These are phyloP conservation scores for Saccharomycopsis oosterbeekiorum DNA, from an alignment of 805 yeast species.

Conservation along the genomic window DNA sequence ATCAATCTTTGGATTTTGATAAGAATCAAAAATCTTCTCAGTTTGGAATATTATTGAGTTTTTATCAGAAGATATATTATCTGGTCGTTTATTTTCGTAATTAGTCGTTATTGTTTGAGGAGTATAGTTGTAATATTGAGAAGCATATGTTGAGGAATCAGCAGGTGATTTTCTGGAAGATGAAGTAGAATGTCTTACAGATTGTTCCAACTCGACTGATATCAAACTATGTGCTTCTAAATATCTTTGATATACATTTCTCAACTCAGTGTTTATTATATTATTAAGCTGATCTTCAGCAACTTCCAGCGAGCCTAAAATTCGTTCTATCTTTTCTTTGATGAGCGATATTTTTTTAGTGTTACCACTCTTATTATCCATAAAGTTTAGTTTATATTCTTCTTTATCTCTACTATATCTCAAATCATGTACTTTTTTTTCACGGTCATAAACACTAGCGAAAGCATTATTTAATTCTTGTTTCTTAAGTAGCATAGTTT, in stretches of 20 bases:
- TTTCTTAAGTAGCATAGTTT: constrained; percentile 32
- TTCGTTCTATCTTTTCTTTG: constrained; percentile 43
- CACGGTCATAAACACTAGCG: constrained; percentile 39
- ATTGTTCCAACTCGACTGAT: constrained; percentile 14
- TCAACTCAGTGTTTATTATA: constrained; percentile 36
- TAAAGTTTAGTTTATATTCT: constrained; percentile 26
- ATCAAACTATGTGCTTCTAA: constrained; percentile 19
- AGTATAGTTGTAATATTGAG: background rate
- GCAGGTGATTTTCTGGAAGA: constrained; percentile 2
- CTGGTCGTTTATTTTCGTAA: background rate
- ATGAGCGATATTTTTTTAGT: constrained; percentile 34
- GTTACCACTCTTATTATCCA: constrained; percentile 37
- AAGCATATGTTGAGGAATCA: background rate
- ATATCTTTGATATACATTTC: constrained; percentile 37
- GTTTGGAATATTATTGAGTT: background rate
- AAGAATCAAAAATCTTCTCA: background rate
- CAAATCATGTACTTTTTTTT: constrained; percentile 35
- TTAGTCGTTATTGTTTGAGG: background rate
- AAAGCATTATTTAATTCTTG: constrained; percentile 36
- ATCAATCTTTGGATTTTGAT: background rate
- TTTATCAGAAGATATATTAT: background rate
- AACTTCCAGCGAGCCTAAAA: constrained; percentile 39
- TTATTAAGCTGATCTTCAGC: constrained; percentile 42
- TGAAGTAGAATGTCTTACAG: constrained; percentile 19
- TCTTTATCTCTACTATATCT: constrained; percentile 30